phyloP scores from a whole-genome alignment of 805 yeast species.

The Candida peoriensis region DNA sequence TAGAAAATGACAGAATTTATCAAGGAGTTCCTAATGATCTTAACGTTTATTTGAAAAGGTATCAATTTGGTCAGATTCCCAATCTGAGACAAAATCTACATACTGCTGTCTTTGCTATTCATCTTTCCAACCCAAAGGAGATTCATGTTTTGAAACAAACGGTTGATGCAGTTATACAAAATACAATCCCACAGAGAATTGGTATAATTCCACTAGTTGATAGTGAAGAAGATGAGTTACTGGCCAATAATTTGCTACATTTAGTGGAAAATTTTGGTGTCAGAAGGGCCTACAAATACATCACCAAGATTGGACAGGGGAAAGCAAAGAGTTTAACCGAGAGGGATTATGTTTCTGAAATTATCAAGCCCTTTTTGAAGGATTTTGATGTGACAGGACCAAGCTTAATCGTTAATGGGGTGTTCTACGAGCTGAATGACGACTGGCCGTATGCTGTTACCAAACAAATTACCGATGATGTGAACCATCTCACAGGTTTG shows the following conservation, averaged over 20 bases:
- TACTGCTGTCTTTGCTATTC: constrained; percentile 64
- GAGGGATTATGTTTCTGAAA: constrained; percentile 16
- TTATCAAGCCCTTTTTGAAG: constrained; percentile 23
- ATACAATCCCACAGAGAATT: constrained; percentile 69
- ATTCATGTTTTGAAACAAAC: constrained; percentile 45
- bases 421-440: constrained; percentile 44
- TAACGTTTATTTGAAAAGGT: constrained; percentile 39
- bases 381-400: constrained; percentile 43
- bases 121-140: constrained; percentile 50
- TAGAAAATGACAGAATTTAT: constrained; percentile 60
- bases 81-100: constrained; percentile 68
- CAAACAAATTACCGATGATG: constrained; percentile 52
- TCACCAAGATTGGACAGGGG: constrained; percentile 14
- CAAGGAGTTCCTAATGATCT: constrained; percentile 38
- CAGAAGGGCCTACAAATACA: constrained; percentile 10
- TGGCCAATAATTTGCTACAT: constrained; percentile 18
- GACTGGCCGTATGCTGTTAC: constrained; percentile 54
- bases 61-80: constrained; percentile 61
- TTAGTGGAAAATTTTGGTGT: constrained; percentile 11
- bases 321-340: constrained; percentile 11
- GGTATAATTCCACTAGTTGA: constrained; percentile 68
- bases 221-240: constrained; percentile 14
- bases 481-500: constrained; percentile 20
- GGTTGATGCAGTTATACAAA: constrained; percentile 43
- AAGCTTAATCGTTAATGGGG: constrained; percentile 68